A percentile compares a stretch with the other conserved stretches of the same genome.
phyloP scores from a whole-genome alignment of 345 rosid species.

The rapeseed (Brassica napus) region DNA sequence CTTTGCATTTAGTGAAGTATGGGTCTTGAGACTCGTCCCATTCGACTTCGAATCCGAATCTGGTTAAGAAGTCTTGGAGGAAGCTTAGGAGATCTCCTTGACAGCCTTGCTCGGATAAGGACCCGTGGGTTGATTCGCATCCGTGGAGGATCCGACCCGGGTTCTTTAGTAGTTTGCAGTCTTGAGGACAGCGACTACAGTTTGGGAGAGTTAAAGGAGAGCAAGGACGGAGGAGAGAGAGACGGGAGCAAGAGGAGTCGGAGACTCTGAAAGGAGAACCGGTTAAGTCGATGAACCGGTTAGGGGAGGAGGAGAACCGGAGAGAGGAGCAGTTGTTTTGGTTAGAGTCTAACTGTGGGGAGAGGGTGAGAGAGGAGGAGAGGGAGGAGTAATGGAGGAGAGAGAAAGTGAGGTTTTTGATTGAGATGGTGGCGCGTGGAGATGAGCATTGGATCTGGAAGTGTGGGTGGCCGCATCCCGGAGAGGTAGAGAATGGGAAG shows the following conservation, averaged over 20 bases:
- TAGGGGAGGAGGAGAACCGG: constrained; percentile 43
- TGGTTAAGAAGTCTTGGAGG: constrained; percentile 48
- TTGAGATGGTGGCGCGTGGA: constrained; percentile 60
- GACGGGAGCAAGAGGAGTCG: constrained; percentile 76
- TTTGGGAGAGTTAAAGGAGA: constrained; percentile 51
- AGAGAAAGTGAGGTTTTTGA: constrained; percentile 63
- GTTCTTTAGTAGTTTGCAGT: constrained; percentile 57
- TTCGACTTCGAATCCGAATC: constrained; percentile 62
- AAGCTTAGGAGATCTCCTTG: constrained; percentile 56
- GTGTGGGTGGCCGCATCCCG: constrained; percentile 82
- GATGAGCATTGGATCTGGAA: constrained; percentile 70
- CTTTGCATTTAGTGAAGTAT: constrained; percentile 59
- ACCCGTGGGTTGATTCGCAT: constrained; percentile 52
- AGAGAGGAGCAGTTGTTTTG: constrained; percentile 34
- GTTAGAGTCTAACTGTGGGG: constrained; percentile 10
- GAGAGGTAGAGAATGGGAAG: constrained; percentile 69
- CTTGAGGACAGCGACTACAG: constrained; percentile 63
- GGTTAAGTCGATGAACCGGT: constrained; percentile 55
- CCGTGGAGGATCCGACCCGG: constrained; percentile 62
- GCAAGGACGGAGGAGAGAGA: constrained; percentile 64
- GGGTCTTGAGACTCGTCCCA: constrained; percentile 67
- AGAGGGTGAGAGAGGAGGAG: constrained; percentile 52
- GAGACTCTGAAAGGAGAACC: constrained; percentile 74
- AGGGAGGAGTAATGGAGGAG: constrained; percentile 50
- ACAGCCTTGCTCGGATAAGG: constrained; percentile 60